Conservation (phyloP, 139 green algal genomes). For the Asterochloris erici region DNA sequence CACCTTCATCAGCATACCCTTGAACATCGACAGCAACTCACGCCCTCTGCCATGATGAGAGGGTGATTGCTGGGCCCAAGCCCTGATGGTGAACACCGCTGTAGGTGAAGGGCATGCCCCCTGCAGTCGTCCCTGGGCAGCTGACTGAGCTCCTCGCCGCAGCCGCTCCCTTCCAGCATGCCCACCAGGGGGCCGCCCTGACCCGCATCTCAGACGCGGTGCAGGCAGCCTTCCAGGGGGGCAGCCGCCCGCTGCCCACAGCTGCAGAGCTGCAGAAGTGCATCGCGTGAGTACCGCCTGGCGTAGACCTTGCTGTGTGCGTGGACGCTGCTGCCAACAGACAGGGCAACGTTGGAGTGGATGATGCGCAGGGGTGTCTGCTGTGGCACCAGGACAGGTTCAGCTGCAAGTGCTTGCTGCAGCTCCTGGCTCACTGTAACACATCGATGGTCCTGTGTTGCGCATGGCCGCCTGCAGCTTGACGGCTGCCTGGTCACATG, state of each 20-base stretch:
- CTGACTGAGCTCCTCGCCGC: slow-evolving; percentile 53
- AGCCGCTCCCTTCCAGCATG: slow-evolving; percentile 62
- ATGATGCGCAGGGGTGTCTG: too few species aligned
- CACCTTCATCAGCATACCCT: too few species aligned
- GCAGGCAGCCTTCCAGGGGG: slow-evolving; percentile 64
- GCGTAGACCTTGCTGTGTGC: neutral
- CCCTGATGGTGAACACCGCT: neutral
- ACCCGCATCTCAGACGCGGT: slow-evolving; percentile 72
- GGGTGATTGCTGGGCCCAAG: too few species aligned
- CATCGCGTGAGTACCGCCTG: slow-evolving; percentile 45
- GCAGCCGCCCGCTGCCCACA: slow-evolving; percentile 50
- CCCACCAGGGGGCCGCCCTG: slow-evolving; percentile 68
- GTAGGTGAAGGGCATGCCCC: slow-evolving; percentile 42
- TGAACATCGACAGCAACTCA: too few species aligned
- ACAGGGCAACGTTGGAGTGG: too few species aligned
- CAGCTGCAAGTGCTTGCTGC: too few species aligned
- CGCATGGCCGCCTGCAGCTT: neutral
- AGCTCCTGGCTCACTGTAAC: too few species aligned
- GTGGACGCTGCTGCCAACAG: too few species aligned
- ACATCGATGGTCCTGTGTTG: neutral
- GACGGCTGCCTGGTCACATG: neutral
- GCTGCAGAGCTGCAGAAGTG: slow-evolving; percentile 78
- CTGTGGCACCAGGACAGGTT: too few species aligned
- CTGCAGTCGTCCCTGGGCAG: slow-evolving; percentile 44
- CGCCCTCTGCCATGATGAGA: too few species aligned